Base-by-base conservation (phyloP, 1,284 basidiomycete species). In the Anthracocystis panici-leucophaei region DNA sequence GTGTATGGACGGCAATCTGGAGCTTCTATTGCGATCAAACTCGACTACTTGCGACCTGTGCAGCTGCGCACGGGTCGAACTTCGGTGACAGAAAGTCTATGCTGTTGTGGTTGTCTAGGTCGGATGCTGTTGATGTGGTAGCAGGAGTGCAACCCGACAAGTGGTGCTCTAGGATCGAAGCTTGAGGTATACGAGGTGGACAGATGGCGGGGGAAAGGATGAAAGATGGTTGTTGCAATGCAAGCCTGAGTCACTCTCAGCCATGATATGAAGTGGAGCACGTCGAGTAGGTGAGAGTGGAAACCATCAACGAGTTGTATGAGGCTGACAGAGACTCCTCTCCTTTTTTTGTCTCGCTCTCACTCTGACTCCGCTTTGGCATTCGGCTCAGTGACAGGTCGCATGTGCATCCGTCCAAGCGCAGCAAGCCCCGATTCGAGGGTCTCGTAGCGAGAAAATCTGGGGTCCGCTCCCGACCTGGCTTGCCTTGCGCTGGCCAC, bases 351-450 rank as follows among this genome's bases (percentile, higher is more conserved):
- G 41, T 3, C 20, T 21, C 6, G 18, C 41, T 42, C 41, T 42
- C 41, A 33, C 38, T 48, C 20, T 44, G 4, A 38, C 11, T 29
- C 23, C n/a, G 20, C 6, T 23, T 23, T 29, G 46, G 25, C 20
- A 18, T 16, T 33, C 31, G 31, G 50, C 20, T 52, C 50, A 16
- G 40, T 61, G 59, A 54, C 59, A 61, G 59, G 52, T 46, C 45
- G 50, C 50, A 54, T 61, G 33, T 40, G 52, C 52, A 54, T 40
- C 35, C 35, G 31, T 31, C 35, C 11, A 25, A 29, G 38, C 35
- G 35, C 35, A 38, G 35, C 35, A 38, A 38, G 12, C 35, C 52
- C 57, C 57, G 57, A 51, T 59, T 53, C 41, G 58, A 61, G 59
- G 51, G 59, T 61, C 59, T 11, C 23, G 33, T 23, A 21, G 29